Evolutionary conservation across 1,284 basidiomycete species (phyloP), one percentile per base, ranked within the genome.

Genomic region (Psilocybe mexicana): DNA sequence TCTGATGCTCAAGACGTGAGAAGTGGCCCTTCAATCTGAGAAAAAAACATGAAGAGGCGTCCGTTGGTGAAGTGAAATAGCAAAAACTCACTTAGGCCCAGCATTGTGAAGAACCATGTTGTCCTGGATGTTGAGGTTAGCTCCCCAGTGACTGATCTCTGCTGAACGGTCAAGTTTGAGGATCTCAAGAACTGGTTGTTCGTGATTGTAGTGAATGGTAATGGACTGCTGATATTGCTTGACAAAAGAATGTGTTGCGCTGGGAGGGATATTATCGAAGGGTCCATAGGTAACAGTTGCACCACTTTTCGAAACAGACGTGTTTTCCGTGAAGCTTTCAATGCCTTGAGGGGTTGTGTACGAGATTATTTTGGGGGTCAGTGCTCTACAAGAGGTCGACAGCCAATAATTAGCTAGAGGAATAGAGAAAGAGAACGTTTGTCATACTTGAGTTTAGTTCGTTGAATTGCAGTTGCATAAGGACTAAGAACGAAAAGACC

Each of bases 141-240:
- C 86, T 43, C 96, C 95, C 97, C 96, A 99, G 72, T 99, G 96
- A 62, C 93, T 95, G 65, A 99, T 87, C 76, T 99, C 95, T 1
- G 91, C 94, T 0, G 82, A 71, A 46, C 97, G 87, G 57, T 86
- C 81, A 47, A 96, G 81, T 28, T 80, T 85, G 23, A 81, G 81
- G 55, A 97, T 78, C 61, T 93, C 87, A 11, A 95, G 72, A 43
- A 97, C 84, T 0, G 96, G 93, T 55, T 85, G 79, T 35, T 90
- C 90, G 60, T 90, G 88, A 65, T 82, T 79, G 75, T 93, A 99
- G 68, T 97, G 94, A 2, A 98, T 80, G 5, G 75, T 75, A 56
- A 94, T 76, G 33, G 79, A 76, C 64, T 90, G 81, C 67, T 93
- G 90, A 63, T 85, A 74, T 51, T 80, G 74, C 49, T 77, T 71